Evolutionary conservation across 768 basidiomycete genomes (phyloP), one percentile per base, ranked within the genome.

Genomic region (Daedaleopsis nitida): DNA sequence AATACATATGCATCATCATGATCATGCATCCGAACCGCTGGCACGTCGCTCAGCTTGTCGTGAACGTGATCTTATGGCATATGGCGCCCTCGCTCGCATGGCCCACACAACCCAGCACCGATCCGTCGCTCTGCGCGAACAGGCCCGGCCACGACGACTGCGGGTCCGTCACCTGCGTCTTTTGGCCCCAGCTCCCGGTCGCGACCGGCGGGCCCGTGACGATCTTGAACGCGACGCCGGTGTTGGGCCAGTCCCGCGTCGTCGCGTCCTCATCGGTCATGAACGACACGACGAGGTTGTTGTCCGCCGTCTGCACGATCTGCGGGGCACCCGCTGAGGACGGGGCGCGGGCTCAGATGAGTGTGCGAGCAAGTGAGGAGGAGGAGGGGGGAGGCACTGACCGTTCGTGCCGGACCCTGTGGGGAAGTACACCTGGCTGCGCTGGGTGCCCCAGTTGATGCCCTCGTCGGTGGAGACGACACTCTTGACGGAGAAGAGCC

Each of bases 381-480:
- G 13, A 12, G 10, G 9, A 49, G 13, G 45, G 4, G 9, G 23
- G n/a, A n/a, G n/a, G 5, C 21, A 49, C 47, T 49, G 11, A 53
- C 52, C 52, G 16, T 53, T 42, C 14, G 43, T 24, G 47, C 23
- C 24, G 24, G 42, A 44, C 21, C 9, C 54, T 5, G 42, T n/a
- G 23, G 54, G 39, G 24, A 12, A 17, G 43, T 55, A 45, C 16
- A 34, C 24, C 8, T 16, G 13, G 32, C 39, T 45, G 42, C 32
- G 54, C 43, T 44, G 34, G n/a, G n/a, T n/a, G 32, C 44, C 54
- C 43, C 39, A 44, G 8, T 11, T 55, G 5, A n/a, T 39, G 42
- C 54, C 54, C 43, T 55, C 38, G 21, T 53, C 52, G 52, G 52
- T 53, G n/a, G 54, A 45, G 12, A 55, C 39, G 27, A 55, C 43